Conservation (phyloP, 2,329 filamentous ascomycete genomes). For the Neonectria hederae region DNA sequence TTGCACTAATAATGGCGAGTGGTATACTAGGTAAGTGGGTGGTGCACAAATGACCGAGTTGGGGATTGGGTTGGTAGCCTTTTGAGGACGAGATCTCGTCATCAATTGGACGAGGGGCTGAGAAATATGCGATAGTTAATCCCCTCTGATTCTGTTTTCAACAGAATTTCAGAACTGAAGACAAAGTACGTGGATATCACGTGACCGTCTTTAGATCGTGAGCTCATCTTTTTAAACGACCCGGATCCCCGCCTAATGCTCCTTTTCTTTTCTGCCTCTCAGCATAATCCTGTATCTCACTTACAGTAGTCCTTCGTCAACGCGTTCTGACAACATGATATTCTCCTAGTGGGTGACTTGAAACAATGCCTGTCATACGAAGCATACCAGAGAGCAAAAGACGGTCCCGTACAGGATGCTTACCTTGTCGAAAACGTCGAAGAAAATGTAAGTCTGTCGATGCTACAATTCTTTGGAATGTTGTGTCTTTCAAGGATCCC, state of each 20-base stretch:
- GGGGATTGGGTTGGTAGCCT: background rate
- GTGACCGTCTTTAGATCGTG: background rate
- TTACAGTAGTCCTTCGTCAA: background rate
- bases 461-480: background rate
- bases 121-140: too few species aligned
- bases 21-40: background rate
- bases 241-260: background rate
- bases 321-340: background rate
- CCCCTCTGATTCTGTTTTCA: background rate
- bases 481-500: background rate
- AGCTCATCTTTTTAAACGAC: background rate
- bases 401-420: background rate
- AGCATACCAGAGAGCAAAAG: background rate
- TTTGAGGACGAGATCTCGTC: background rate
- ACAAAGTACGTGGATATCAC: background rate
- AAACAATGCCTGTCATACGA: background rate
- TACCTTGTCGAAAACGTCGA: slow-evolving; percentile 30
- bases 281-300: background rate
- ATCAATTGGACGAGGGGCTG: background rate
- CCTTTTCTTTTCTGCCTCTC: background rate
- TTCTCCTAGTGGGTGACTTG: background rate
- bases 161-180: background rate
- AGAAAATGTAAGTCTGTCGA: slow-evolving; percentile 20
- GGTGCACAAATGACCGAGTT: background rate
- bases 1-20: background rate